Evolutionary conservation across 2,329 filamentous ascomycete genomes (phyloP).

Genomic region (Claviceps maximensis): DNA sequence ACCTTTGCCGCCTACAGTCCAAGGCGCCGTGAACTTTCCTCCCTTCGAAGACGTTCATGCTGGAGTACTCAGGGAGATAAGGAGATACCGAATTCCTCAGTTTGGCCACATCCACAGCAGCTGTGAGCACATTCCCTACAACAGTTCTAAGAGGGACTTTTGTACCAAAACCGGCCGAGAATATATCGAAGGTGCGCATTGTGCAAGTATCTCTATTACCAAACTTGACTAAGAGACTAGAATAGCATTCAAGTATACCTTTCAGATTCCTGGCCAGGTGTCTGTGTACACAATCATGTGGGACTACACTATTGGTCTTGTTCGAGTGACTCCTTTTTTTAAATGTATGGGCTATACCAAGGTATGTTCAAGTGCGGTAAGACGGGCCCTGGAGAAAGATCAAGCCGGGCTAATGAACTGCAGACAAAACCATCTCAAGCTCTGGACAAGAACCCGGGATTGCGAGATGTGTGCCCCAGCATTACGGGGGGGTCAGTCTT

Average conservation of each 20-base stretch:
- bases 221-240: background rate
- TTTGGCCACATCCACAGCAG: constrained; percentile 47
- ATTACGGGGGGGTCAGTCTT: constrained; percentile 86
- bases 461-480: constrained; percentile 82
- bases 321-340: constrained; percentile 90
- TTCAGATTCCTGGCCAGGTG: constrained; percentile 54
- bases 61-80: constrained; percentile 27
- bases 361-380: constrained; percentile 36
- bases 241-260: constrained; percentile 73
- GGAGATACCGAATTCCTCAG: constrained; percentile 52
- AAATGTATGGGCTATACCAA: constrained; percentile 81
- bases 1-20: background rate
- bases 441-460: constrained; percentile 61
- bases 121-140: constrained; percentile 76
- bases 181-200: constrained; percentile 64
- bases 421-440: constrained; percentile 85
- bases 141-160: constrained; percentile 86
- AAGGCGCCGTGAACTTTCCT: constrained; percentile 43
- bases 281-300: constrained; percentile 72
- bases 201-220: too few species aligned
- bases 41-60: constrained; percentile 58
- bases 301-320: constrained; percentile 92
- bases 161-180: constrained; percentile 75
- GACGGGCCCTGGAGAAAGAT: too few species aligned
- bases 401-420: background rate